Evolutionary conservation across 2,329 filamentous ascomycete species (phyloP).

Genomic region (Lecanicillium sp.): DNA sequence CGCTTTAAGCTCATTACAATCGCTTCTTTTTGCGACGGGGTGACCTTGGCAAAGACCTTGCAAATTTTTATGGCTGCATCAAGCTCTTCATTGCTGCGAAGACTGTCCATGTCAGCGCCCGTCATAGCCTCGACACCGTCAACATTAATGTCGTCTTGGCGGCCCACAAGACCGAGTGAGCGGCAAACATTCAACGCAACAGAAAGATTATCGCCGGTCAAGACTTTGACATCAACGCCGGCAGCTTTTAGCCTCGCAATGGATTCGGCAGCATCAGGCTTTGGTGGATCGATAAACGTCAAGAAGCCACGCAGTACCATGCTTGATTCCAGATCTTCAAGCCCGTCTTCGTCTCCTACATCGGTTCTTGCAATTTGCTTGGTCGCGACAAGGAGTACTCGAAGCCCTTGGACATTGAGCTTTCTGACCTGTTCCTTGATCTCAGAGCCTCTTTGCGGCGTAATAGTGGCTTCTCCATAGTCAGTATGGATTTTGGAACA

Average conservation of each 20-base stretch:
- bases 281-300: constrained; percentile 20
- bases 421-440: constrained; percentile 10
- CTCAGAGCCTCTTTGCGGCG: constrained; percentile 9
- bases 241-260: constrained; percentile 15
- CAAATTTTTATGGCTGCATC: constrained; percentile 15
- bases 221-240: constrained; percentile 20
- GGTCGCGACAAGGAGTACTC: constrained; percentile 17
- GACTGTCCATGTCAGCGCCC: constrained; percentile 14
- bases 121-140: constrained; percentile 17
- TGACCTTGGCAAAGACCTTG: constrained; percentile 21
- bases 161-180: constrained; percentile 14
- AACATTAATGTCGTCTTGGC: constrained; percentile 9
- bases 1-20: constrained; percentile 16
- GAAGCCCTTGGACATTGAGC: constrained; percentile 15
- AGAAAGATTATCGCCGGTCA: constrained; percentile 19
- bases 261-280: constrained; percentile 18
- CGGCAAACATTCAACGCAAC: constrained; percentile 21
- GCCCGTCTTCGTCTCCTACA: constrained; percentile 12
- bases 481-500: constrained; percentile 14
- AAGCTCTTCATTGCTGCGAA: constrained; percentile 13
- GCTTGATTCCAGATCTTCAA: constrained; percentile 15
- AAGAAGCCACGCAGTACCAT: constrained; percentile 20
- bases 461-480: constrained; percentile 11
- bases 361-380: constrained; percentile 11
- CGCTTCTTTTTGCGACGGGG: constrained; percentile 18